Percentiles rank a stretch among this genome's conserved stretches.
Conservation (phyloP, 345 rosid genomes). For the Eucalyptus polybractea region DNA sequence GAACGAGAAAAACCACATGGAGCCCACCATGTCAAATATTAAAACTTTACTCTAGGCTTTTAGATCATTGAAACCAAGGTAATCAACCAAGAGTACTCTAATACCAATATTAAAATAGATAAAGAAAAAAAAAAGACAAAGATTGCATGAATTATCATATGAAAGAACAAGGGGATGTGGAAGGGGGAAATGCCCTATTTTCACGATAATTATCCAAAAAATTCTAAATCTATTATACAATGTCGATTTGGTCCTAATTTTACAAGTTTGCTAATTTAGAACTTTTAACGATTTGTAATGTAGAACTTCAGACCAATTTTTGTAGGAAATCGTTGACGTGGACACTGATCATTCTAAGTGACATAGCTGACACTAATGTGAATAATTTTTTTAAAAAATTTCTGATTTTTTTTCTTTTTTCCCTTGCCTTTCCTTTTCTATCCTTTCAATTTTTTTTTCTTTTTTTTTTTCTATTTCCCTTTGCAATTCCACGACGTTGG, state of each 20-base stretch:
- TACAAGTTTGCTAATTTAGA: background rate
- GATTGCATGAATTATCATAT: background rate
- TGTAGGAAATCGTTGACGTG: background rate
- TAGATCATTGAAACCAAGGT: background rate
- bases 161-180: background rate
- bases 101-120: background rate
- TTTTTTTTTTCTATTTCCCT: background rate
- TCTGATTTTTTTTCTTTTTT: background rate
- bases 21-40: background rate
- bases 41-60: background rate
- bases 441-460: background rate
- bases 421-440: background rate
- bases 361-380: fast-evolving
- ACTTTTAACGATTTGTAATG: background rate
- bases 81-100: background rate
- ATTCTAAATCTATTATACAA: background rate
- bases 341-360: background rate
- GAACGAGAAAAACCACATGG: background rate
- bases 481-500: background rate
- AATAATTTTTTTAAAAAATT: fast-evolving
- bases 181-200: background rate
- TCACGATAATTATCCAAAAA: background rate
- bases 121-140: background rate
- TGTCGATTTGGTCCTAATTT: fast-evolving
- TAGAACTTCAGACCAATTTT: background rate